Evolutionary conservation across 352 stramenopile genomes (phyloP).

Genomic region (Peronospora destructor): DNA sequence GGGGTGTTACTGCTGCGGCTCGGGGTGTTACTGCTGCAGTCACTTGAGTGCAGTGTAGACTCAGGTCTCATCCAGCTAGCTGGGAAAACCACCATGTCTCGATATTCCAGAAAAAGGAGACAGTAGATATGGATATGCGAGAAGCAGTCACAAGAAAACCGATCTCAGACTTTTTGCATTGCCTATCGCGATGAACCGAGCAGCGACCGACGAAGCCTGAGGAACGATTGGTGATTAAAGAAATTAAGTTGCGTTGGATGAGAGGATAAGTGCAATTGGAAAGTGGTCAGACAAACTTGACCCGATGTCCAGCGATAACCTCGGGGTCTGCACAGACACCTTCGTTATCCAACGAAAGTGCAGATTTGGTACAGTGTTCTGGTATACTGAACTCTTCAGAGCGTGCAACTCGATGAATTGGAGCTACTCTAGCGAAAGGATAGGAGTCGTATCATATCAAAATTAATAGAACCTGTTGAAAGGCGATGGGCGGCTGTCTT

Average conservation of each 20-base stretch:
- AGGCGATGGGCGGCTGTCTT: too few species aligned
- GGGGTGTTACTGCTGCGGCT: constrained; percentile 6
- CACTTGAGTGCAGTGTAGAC: constrained; percentile 2
- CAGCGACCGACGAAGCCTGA: constrained; percentile 1
- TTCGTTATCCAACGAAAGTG: too few species aligned
- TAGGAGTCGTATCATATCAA: too few species aligned
- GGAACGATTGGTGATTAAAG: not conserved
- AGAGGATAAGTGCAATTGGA: not conserved
- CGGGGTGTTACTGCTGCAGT: constrained; percentile 4
- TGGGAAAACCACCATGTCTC: constrained; percentile 22
- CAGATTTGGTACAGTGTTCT: too few species aligned
- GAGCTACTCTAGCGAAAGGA: too few species aligned
- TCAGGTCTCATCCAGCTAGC: constrained; percentile 14
- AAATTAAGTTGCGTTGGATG: not conserved
- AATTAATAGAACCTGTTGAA: too few species aligned
- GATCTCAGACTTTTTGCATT: constrained; percentile 5
- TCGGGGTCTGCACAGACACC: not conserved
- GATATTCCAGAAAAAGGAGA: constrained; percentile 14
- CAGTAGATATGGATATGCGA: constrained; percentile 1
- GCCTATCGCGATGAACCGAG: constrained; percentile 8
- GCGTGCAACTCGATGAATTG: too few species aligned
- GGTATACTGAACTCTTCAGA: too few species aligned
- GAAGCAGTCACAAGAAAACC: constrained; percentile 18
- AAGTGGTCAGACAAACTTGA: not conserved
- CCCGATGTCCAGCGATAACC: not conserved